Conservation (phyloP, 2,329 filamentous ascomycete species). For the Sclerotinia trifoliorum region DNA sequence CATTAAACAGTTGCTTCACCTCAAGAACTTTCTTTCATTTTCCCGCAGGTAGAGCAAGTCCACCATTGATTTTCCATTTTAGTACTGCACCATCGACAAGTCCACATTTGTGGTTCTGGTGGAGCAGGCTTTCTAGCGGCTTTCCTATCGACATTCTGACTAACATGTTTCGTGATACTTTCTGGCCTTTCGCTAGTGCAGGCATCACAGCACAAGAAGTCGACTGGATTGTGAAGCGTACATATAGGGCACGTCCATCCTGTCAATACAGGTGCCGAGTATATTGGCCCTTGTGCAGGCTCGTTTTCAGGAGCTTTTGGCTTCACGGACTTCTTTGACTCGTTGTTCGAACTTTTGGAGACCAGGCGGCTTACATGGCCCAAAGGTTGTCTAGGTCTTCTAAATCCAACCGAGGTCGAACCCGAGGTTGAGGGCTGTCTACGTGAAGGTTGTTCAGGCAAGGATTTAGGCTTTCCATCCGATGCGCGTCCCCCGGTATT, state of each 20-base stretch:
- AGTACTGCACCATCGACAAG: constrained; percentile 51
- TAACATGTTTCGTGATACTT: constrained; percentile 35
- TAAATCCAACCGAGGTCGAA: background rate
- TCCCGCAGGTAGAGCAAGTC: constrained; percentile 55
- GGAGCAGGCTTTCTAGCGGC: constrained; percentile 22
- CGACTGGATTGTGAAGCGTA: constrained; percentile 55
- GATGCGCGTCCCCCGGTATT: constrained; percentile 22
- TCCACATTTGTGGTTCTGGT: constrained; percentile 44
- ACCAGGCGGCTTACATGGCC: constrained; percentile 37
- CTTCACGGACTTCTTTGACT: constrained; percentile 25
- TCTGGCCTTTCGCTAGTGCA: constrained; percentile 49
- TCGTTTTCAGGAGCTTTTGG: constrained; percentile 21
- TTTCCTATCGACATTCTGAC: constrained; percentile 20
- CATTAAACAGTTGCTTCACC: background rate
- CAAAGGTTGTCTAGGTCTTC: constrained; percentile 8
- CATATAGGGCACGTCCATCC: constrained; percentile 59
- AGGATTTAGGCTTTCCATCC: background rate
- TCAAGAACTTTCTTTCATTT: constrained; percentile 53
- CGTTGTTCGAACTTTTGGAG: constrained; percentile 30
- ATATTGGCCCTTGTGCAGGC: constrained; percentile 16
- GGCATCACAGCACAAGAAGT: constrained; percentile 56
- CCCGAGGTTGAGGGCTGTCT: constrained; percentile 23
- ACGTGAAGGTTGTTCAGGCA: constrained; percentile 17
- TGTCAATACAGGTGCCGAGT: constrained; percentile 32
- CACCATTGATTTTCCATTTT: constrained; percentile 56